A percentile compares a stretch with the other conserved stretches of the same genome.
phyloP scores from a whole-genome alignment of 192 early-diverging fungal genomes.

The Backusella parvicylindrica region DNA sequence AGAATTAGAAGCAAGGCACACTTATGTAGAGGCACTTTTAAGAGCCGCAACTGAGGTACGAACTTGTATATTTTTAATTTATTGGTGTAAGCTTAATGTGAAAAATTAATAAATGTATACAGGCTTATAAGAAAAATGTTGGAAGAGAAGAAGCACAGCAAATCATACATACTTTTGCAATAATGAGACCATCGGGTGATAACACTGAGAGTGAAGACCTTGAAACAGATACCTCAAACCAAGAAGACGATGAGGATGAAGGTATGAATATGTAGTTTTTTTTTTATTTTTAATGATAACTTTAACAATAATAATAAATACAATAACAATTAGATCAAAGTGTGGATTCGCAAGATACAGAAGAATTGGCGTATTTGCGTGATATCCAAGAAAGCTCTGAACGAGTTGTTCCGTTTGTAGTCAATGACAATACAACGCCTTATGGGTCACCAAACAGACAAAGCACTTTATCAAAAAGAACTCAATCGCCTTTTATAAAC shows the following conservation, averaged over 20 bases:
- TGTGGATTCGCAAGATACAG: conserved; percentile 13
- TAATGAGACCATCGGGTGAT: conserved; percentile 19
- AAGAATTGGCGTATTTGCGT: conserved; percentile 34
- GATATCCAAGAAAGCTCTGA: conserved; percentile 18
- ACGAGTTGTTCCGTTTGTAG: not conserved
- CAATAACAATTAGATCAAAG: not conserved
- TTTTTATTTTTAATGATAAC: too few species aligned
- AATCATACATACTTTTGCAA: conserved; percentile 30
- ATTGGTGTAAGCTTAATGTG: not conserved
- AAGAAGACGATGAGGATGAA: conserved; percentile 5
- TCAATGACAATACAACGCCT: not conserved
- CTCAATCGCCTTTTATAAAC: not conserved
- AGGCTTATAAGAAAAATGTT: conserved; percentile 16
- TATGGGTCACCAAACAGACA: not conserved
- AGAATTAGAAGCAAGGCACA: conserved; percentile 37
- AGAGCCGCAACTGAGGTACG: conserved; percentile 26
- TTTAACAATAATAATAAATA: not conserved
- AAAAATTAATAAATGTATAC: not conserved
- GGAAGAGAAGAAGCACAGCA: conserved; percentile 25
- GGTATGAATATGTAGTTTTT: not conserved
- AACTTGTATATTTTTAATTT: not conserved
- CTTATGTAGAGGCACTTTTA: conserved; percentile 31
- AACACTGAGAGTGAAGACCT: conserved; percentile 4
- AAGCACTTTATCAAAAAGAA: not conserved
- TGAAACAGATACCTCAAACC: conserved; percentile 4